Conservation (phyloP, 768 basidiomycete genomes). For the Lactarius hatsudake region DNA sequence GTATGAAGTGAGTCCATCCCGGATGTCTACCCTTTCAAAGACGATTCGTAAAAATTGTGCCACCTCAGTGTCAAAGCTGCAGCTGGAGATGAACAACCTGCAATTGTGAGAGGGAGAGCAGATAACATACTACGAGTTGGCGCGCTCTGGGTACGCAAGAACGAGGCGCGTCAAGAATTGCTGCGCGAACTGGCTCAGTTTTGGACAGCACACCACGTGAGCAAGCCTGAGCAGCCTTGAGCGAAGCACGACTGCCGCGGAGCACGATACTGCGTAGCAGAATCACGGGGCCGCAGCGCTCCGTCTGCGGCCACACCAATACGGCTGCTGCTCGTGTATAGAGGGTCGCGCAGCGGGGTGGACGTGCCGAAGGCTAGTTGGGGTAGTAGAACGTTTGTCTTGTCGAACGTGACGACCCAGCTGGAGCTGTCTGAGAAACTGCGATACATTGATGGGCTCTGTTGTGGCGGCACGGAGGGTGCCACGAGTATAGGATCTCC, state of each 20-base stretch:
- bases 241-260: slow-evolving; percentile 14
- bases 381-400: not conserved
- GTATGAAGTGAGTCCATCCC: slow-evolving; percentile 6
- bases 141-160: slow-evolving; percentile 16
- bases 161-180: slow-evolving; percentile 14
- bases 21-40: slow-evolving; percentile 6
- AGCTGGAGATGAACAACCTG: not conserved
- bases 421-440: slow-evolving; percentile 21
- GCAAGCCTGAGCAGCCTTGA: slow-evolving; percentile 11
- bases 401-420: slow-evolving; percentile 21
- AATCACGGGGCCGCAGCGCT: not conserved
- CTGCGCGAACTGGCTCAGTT: slow-evolving; percentile 19
- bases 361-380: slow-evolving; percentile 12
- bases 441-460: not conserved
- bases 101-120: not conserved
- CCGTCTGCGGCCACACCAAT: not conserved
- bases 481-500: not conserved
- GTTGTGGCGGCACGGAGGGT: not conserved
- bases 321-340: slow-evolving; percentile 19
- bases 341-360: slow-evolving; percentile 3
- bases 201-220: slow-evolving; percentile 14
- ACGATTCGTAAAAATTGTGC: slow-evolving; percentile 2
- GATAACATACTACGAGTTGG: slow-evolving; percentile 11
- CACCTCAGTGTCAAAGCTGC: slow-evolving; percentile 21
- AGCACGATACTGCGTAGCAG: not conserved